Percentiles rank a stretch among this genome's conserved stretches.
Conservation (phyloP, 2,329 filamentous ascomycete species). For the Neoascochyta sp. region DNA sequence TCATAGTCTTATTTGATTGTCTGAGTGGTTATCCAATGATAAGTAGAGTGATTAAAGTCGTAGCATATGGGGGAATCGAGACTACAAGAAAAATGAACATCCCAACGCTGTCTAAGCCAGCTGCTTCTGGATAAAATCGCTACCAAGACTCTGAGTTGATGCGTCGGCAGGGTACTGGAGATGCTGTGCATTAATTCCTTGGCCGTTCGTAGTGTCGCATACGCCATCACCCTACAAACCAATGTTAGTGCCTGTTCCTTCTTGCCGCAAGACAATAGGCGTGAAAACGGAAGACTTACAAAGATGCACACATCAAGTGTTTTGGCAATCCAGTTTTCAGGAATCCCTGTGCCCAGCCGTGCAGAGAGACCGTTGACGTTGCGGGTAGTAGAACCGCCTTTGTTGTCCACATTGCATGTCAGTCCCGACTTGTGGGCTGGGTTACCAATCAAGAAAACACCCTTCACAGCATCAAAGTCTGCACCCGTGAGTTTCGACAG, state of each 20-base stretch:
- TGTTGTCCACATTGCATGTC: constrained; percentile 36
- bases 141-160: constrained; percentile 30
- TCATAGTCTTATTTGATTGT: too few species aligned
- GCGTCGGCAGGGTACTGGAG: constrained; percentile 23
- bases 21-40: too few species aligned
- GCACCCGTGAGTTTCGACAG: constrained; percentile 31
- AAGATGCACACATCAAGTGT: constrained; percentile 38
- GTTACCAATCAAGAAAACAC: constrained; percentile 37
- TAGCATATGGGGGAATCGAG: too few species aligned
- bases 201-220: constrained; percentile 34
- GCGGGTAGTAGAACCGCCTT: constrained; percentile 30
- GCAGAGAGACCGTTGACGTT: constrained; percentile 27
- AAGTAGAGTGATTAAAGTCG: too few species aligned
- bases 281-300: constrained; percentile 13
- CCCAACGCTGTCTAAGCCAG: too few species aligned
- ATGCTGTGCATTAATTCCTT: constrained; percentile 31
- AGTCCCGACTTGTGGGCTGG: constrained; percentile 32
- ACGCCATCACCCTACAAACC: constrained; percentile 32
- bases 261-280: not conserved
- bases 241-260: not conserved
- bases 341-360: constrained; percentile 11
- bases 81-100: too few species aligned
- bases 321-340: constrained; percentile 33
- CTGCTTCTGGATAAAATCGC: constrained; percentile 17
- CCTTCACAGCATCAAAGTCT: constrained; percentile 35